phyloP scores from a whole-genome alignment of 805 yeast genomes.

The Huiozyma sinensis region DNA sequence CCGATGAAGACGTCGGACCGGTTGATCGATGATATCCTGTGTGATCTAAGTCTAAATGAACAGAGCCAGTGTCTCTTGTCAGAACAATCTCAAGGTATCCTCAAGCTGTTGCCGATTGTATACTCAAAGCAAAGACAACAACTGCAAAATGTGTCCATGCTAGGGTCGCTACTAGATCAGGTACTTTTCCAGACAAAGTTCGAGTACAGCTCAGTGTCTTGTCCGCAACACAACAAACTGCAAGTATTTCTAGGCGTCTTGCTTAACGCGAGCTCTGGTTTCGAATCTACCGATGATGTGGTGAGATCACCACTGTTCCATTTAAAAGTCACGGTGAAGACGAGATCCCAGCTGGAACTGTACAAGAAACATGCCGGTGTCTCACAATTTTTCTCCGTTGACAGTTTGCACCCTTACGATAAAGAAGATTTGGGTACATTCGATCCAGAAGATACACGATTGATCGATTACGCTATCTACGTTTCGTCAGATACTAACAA shows the following conservation, averaged over 20 bases:
- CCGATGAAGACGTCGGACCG: slow-evolving; percentile 58
- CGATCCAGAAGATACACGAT: slow-evolving; percentile 23
- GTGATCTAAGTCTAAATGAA: slow-evolving; percentile 27
- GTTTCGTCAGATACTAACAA: slow-evolving; percentile 37
- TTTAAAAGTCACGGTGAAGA: slow-evolving; percentile 29
- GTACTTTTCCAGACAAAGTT: slow-evolving; percentile 20
- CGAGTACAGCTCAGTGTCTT: slow-evolving; percentile 19
- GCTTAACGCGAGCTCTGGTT: slow-evolving; percentile 13
- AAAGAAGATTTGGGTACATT: slow-evolving; percentile 16
- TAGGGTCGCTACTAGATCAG: slow-evolving; percentile 24
- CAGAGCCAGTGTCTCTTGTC: neutral
- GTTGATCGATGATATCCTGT: slow-evolving; percentile 51
- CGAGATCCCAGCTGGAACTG: slow-evolving; percentile 17
- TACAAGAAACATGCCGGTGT: slow-evolving; percentile 23
- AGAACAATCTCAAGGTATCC: slow-evolving; percentile 18
- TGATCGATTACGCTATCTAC: slow-evolving; percentile 38
- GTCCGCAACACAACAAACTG: slow-evolving; percentile 22
- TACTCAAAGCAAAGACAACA: slow-evolving; percentile 24
- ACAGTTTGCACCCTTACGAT: slow-evolving; percentile 26
- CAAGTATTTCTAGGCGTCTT: slow-evolving; percentile 24
- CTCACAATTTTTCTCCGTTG: slow-evolving; percentile 26
- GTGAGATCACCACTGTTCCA: slow-evolving; percentile 23
- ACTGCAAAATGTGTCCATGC: slow-evolving; percentile 1
- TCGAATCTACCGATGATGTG: slow-evolving; percentile 9
- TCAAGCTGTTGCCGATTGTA: slow-evolving; percentile 19